phyloP scores from a whole-genome alignment of 169 alveolate species.

The Plasmodium malariae region DNA sequence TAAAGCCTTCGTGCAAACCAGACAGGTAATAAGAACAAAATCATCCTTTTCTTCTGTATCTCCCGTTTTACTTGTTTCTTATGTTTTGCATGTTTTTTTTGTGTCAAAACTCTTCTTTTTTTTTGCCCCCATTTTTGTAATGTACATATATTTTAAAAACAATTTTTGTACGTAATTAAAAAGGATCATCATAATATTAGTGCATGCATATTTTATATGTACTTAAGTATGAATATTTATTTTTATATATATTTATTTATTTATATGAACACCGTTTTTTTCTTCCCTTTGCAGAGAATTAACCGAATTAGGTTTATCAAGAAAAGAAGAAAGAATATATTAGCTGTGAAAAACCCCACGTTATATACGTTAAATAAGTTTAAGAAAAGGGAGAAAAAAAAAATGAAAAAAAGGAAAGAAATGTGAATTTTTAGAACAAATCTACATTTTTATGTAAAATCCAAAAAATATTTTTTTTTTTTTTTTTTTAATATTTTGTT shows the following conservation, averaged over 20 bases:
- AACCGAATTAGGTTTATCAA: conserved; percentile 46
- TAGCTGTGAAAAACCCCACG: conserved; percentile 60
- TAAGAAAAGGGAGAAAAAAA: conserved; percentile 57
- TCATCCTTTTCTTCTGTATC: no score
- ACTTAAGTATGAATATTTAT: background rate
- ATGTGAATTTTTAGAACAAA: conserved; percentile 23
- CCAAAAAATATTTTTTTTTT: no score
- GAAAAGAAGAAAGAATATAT: conserved; percentile 35
- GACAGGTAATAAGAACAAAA: conserved; percentile 66
- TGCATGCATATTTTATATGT: no score
- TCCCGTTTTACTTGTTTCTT: no score
- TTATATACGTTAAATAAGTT: conserved; percentile 24
- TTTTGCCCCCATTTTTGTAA: no score
- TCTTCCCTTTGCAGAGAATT: conserved; percentile 23
- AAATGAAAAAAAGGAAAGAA: conserved; percentile 23
- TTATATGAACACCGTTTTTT: conserved; percentile 4
- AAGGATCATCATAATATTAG: no score
- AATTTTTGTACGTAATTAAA: no score
- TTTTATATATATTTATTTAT: background rate
- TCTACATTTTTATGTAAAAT: conserved; percentile 17
- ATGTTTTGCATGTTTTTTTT: no score
- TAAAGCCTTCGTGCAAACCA: conserved; percentile 65
- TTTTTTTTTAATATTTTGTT: no score
- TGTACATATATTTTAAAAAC: no score
- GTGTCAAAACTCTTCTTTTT: background rate